Evolutionary conservation across 2,329 filamentous ascomycete genomes (phyloP).

Genomic region (Hypoxylon sp.): DNA sequence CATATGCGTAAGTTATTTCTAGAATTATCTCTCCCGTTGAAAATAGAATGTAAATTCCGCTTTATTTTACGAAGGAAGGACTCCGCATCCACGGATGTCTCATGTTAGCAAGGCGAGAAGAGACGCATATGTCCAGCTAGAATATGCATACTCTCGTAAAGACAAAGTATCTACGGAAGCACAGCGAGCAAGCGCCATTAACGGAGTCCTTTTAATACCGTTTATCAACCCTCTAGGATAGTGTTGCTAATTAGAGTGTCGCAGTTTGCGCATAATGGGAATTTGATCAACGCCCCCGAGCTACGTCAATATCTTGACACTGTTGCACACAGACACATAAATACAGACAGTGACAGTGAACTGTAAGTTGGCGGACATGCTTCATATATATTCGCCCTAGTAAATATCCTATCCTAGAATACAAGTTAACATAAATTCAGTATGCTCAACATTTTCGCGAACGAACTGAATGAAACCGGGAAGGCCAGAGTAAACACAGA

Average conservation of each 20-base stretch:
- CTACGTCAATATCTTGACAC: constrained; percentile 80
- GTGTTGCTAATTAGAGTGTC: constrained; percentile 12
- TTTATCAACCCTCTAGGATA: not conserved
- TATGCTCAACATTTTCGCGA: constrained; percentile 44
- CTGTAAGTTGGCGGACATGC: constrained; percentile 25
- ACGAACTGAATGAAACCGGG: constrained; percentile 71
- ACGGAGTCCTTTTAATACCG: not conserved
- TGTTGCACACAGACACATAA: constrained; percentile 87
- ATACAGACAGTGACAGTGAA: constrained; percentile 45
- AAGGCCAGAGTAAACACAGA: constrained; percentile 87
- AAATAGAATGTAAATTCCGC: not conserved
- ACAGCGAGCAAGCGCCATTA: not conserved
- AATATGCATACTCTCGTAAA: not conserved
- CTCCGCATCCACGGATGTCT: not conserved
- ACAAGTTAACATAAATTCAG: constrained; percentile 23
- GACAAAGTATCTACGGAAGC: not conserved
- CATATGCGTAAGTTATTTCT: constrained; percentile 65
- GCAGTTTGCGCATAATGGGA: constrained; percentile 84
- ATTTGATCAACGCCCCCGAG: constrained; percentile 82
- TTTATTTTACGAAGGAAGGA: not conserved
- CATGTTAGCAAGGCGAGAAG: not conserved
- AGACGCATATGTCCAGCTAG: not conserved
- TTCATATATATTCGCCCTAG: not conserved
- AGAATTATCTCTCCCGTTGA: not conserved
- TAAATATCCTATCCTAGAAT: not conserved